These are phyloP conservation scores for Ichthyophthirius multifiliis DNA, from an alignment of 169 alveolate species.

Conservation along the genomic window DNA sequence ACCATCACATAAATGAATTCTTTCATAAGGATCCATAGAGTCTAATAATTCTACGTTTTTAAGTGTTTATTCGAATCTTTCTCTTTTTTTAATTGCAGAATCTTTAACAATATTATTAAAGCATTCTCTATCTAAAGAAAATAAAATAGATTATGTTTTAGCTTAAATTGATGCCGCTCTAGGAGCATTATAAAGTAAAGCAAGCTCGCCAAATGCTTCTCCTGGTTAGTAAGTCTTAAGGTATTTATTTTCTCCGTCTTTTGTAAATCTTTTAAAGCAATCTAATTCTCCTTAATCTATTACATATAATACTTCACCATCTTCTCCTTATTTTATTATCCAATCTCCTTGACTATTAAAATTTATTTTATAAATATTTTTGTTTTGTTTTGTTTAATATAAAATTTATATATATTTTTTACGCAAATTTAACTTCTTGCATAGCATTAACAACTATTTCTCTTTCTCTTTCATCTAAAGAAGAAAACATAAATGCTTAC, in stretches of 20 bases:
- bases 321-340: slow-evolving; percentile 78
- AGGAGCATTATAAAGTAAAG: slow-evolving; percentile 84
- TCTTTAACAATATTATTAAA: slow-evolving; percentile 86
- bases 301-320: slow-evolving; percentile 76
- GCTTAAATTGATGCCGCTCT: slow-evolving; percentile 86
- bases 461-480: slow-evolving; percentile 76
- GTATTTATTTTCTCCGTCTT: slow-evolving; percentile 49
- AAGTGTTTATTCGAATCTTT: slow-evolving; percentile 74
- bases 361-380: not conserved
- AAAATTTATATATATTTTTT: not conserved
- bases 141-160: slow-evolving; percentile 65
- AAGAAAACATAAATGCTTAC: slow-evolving; percentile 77
- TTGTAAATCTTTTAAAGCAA: slow-evolving; percentile 61
- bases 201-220: slow-evolving; percentile 87
- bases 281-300: slow-evolving; percentile 76
- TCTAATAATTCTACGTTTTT: slow-evolving; percentile 62
- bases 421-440: slow-evolving; percentile 62
- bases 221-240: slow-evolving; percentile 79
- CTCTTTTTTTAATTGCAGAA: slow-evolving; percentile 84
- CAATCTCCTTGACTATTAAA: slow-evolving; percentile 66
- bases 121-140: slow-evolving; percentile 78
- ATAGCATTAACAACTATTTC: slow-evolving; percentile 80
- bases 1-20: slow-evolving; percentile 79
- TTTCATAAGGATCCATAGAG: slow-evolving; percentile 82
- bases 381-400: not conserved